Evolutionary conservation across 257 asterid species (phyloP).

Genomic region (Mentha longifolia): DNA sequence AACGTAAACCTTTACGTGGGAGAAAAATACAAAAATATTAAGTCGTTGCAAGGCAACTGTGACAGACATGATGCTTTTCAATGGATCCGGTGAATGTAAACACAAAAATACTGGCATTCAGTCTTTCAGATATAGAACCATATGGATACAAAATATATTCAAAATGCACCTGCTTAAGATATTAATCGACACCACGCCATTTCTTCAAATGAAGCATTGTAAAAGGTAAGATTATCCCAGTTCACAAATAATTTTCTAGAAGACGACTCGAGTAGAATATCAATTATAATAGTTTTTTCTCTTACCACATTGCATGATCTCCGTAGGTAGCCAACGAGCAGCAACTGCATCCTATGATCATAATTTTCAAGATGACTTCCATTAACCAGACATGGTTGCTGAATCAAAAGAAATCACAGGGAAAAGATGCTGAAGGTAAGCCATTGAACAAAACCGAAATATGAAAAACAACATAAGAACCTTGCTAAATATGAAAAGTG

Average conservation of each 20-base stretch:
- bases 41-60: not conserved
- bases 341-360: slow-evolving; percentile 55
- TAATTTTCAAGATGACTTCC: slow-evolving; percentile 33
- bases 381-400: slow-evolving; percentile 57
- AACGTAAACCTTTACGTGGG: not conserved
- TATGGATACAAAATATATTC: not conserved
- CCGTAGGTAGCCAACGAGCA: slow-evolving; percentile 69
- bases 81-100: not conserved
- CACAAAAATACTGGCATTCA: not conserved
- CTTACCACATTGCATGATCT: slow-evolving; percentile 57
- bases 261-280: not conserved
- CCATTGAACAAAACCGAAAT: not conserved
- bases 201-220: not conserved
- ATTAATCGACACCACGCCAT: not conserved
- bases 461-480: not conserved
- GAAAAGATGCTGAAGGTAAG: not conserved
- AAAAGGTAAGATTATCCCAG: not conserved
- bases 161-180: not conserved
- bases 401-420: slow-evolving; percentile 23
- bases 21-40: not conserved
- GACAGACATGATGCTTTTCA: not conserved
- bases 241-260: not conserved
- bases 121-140: not conserved
- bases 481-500: too few relatives aligned
- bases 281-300: not conserved